A percentile compares a stretch with the other conserved stretches of the same genome.
These are phyloP conservation scores for Ophiostoma populinum DNA, from an alignment of 2,329 filamentous ascomycete genomes.

Conservation along the genomic window DNA sequence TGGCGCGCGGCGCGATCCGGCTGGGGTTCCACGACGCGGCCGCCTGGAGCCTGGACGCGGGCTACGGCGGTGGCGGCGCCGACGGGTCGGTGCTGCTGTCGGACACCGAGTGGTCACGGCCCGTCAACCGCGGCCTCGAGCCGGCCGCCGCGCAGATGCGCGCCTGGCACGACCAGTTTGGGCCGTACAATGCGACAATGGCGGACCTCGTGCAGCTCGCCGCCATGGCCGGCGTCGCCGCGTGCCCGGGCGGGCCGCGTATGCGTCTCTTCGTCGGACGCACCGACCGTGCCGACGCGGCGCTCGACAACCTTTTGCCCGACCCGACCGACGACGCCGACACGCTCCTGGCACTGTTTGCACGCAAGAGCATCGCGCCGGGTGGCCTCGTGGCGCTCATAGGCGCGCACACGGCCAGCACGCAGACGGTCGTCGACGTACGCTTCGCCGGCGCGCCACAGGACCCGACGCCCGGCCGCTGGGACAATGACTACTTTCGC, in stretches of 20 bases:
- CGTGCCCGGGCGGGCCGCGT: constrained; percentile 32
- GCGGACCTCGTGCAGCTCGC: constrained; percentile 37
- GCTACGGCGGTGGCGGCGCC: constrained; percentile 17
- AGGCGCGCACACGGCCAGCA: constrained; percentile 33
- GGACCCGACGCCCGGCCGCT: constrained; percentile 29
- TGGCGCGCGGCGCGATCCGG: constrained; percentile 24
- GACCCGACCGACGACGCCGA: constrained; percentile 21
- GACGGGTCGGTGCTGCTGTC: constrained; percentile 26
- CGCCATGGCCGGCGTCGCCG: constrained; percentile 25
- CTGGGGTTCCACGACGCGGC: constrained; percentile 28
- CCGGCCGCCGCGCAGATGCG: constrained; percentile 21
- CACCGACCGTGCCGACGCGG: constrained; percentile 22
- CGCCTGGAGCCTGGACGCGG: constrained; percentile 19
- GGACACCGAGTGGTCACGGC: constrained; percentile 18
- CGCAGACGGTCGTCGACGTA: constrained; percentile 26
- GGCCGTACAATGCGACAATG: constrained; percentile 22
- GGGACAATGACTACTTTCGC: constrained; percentile 33
- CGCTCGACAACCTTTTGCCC: constrained; percentile 27
- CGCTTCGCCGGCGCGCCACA: constrained; percentile 21
- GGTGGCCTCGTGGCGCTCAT: constrained; percentile 33
- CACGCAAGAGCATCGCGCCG: constrained; percentile 29
- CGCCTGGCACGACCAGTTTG: constrained; percentile 22
- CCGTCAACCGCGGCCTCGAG: constrained; percentile 26
- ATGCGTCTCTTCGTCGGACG: constrained; percentile 30
- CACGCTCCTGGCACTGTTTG: constrained; percentile 27